Evolutionary conservation across 2,329 filamentous ascomycete genomes (phyloP), one percentile per base, ranked within the genome.

Genomic region (Cordyceps fumosorosea): DNA sequence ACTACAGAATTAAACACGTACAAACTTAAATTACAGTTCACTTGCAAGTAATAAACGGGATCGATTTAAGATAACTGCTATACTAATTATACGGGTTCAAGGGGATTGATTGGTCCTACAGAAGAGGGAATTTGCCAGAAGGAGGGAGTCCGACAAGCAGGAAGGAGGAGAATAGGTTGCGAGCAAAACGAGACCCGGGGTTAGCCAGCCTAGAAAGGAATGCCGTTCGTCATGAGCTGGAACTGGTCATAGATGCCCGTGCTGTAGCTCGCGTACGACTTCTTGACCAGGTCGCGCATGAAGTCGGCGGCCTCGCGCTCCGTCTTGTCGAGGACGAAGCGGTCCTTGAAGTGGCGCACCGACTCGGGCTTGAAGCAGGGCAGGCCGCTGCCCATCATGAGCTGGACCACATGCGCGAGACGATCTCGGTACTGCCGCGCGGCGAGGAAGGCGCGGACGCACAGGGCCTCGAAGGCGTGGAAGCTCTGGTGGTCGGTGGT

Each of bases 311-410:
- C 95, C 76, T 99, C 95, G 54, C 91, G 83, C 76, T 99, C 95
- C 62, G 80, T 91, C 80, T 89, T 93, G 63, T 98, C 95, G 62
- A 97, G 79, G 63, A 96, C 93, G 75, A 99, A 98, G 16, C 95
- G 81, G 69, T 97, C 91, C 66, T 86, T 87, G 78, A 99, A 96
- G 76, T 97, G 91, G 75, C 89, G 86, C 65, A 99, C 89, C 14
- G 90, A 96, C 75, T 96, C 91, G 0, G 93, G 93, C 76, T 96
- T 98, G 82, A 99, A 99, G 78, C 95, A 99, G 7, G 95, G 95
- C 69, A 99, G 76, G 0, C 95, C 95, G 67, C 89, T 95, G 72
- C 97, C 95, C 79, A 98, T 87, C 96, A 99, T 99, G 71, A 96
- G 82, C 64, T 89, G 83, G 22, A 99, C 91, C 65, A 98, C 89